Percentiles rank a stretch among this genome's conserved stretches.
Evolutionary conservation across 306 rosid genomes (phyloP).

Genomic region (Echinosophora koreensis): DNA sequence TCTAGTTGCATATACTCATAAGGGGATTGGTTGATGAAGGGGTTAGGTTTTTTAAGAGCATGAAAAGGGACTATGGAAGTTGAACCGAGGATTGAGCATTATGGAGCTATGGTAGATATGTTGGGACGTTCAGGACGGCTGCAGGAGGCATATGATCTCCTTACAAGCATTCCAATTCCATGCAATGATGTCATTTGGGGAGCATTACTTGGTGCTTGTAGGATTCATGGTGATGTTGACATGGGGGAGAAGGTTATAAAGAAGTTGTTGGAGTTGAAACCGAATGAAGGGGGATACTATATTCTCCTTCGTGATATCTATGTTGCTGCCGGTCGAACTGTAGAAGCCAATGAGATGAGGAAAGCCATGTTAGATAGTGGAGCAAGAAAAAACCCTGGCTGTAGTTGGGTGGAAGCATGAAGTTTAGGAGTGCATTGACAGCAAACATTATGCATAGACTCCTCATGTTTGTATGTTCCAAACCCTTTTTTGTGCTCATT

Average conservation of each 20-base stretch:
- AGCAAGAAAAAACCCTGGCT: conserved; percentile 61
- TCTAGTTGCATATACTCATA: conserved; percentile 62
- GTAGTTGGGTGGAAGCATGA: conserved; percentile 62
- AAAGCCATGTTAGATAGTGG: conserved; percentile 53
- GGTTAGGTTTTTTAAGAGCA: conserved; percentile 56
- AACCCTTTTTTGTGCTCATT: too few species aligned
- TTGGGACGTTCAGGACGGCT: conserved; percentile 69
- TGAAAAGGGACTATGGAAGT: conserved; percentile 58
- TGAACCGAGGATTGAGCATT: conserved; percentile 66
- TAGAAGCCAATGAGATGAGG: conserved; percentile 63
- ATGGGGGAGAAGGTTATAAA: conserved; percentile 62
- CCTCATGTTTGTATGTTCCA: too few species aligned
- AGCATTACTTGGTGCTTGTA: conserved; percentile 69
- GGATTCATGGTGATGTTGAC: conserved; percentile 59
- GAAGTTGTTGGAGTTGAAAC: conserved; percentile 59
- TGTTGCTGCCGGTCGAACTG: conserved; percentile 57
- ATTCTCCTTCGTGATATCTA: conserved; percentile 66
- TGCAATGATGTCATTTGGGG: conserved; percentile 65
- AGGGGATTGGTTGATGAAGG: conserved; percentile 69
- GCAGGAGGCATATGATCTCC: conserved; percentile 65
- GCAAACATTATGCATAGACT: not conserved
- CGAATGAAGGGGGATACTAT: conserved; percentile 72
- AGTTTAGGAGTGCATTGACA: not conserved
- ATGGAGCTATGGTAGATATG: conserved; percentile 68
- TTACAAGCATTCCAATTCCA: conserved; percentile 52